Base-by-base conservation (phyloP, 331 rosid species). In the Rosa hybrid region DNA sequence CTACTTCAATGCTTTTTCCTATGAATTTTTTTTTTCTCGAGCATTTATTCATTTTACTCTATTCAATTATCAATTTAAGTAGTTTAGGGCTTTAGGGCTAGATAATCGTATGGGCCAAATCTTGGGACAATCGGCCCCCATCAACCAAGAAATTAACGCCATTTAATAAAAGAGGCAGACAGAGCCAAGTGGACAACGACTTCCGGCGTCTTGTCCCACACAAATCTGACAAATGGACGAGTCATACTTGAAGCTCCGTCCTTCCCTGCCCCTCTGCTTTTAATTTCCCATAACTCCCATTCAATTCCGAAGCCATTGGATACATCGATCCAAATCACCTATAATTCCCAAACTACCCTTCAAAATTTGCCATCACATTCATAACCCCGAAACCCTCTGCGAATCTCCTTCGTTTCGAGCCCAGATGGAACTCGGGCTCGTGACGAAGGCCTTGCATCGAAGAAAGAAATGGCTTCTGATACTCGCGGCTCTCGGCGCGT, bases 351-450 rank as follows among this genome's bases (percentile, higher is more conserved):
- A 51, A 14, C 57, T 56, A 56, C 62, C 62, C 62, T 20, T 56
- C 57, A 51, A 50, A 0, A 50, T 49, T 13, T 13, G 2, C 6
- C 30, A 7, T 30, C 34, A 30, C 34, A 30, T 30, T 51, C 73
- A 73, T 18, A 20, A 42, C 0, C 0, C 14, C 11, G 2, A 45
- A 77, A 7, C 13, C 11, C 54, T 49, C 39, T 34, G 4, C 39
- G 39, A 53, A 54, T 60, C 12, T 34, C 57, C 12, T 45, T 76
- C 51, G 62, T 30, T 8, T 83, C 14, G 80, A 9, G 63, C 74
- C 54, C 71, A 12, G 12, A 93, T 95, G 99, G 98, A 88, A 86
- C 86, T 83, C 69, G 90, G 76, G 21, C 69, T 90, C 25, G 85
- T 88, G 16, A 63, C 86, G 41, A 87, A 78, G 78, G 82, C 86